phyloP scores from a whole-genome alignment of 1,139 yeast genomes.

The Suhomyces bokatorum region DNA sequence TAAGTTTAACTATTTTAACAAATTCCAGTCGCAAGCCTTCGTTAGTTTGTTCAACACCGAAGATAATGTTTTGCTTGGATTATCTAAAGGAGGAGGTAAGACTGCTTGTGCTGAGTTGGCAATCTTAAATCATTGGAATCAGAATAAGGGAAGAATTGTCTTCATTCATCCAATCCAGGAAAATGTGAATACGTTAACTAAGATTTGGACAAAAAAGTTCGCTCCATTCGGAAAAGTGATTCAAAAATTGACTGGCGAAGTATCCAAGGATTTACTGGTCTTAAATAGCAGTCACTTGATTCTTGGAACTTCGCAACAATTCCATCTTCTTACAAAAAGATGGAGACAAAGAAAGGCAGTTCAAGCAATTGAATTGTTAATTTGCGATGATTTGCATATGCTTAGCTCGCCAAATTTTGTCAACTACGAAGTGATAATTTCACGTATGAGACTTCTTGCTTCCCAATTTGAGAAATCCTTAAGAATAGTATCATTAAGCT shows the following conservation, averaged over 20 bases:
- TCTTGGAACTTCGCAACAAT: slow-evolving; percentile 78
- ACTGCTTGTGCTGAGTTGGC: slow-evolving; percentile 74
- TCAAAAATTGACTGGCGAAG: slow-evolving; percentile 63
- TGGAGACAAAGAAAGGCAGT: slow-evolving; percentile 80
- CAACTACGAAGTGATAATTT: slow-evolving; percentile 64
- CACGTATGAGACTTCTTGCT: slow-evolving; percentile 71
- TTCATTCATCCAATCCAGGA: slow-evolving; percentile 66
- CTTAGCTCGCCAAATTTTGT: slow-evolving; percentile 41
- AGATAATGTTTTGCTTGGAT: slow-evolving; percentile 64
- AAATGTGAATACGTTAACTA: slow-evolving; percentile 46
- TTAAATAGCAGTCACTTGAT: slow-evolving; percentile 63
- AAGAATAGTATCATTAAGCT: slow-evolving; percentile 67
- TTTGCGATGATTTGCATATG: slow-evolving; percentile 76
- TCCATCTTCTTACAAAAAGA: slow-evolving; percentile 69
- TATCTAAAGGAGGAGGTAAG: slow-evolving; percentile 77
- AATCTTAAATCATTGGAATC: slow-evolving; percentile 67
- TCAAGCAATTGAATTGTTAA: slow-evolving; percentile 63
- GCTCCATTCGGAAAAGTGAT: slow-evolving; percentile 47
- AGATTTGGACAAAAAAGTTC: slow-evolving; percentile 55
- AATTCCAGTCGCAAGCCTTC: slow-evolving; percentile 71
- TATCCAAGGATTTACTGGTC: slow-evolving; percentile 52
- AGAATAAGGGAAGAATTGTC: slow-evolving; percentile 57
- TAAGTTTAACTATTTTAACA: slow-evolving; percentile 57
- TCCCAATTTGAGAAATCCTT: slow-evolving; percentile 56
- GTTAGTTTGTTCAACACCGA: slow-evolving; percentile 58